Conservation (phyloP, 768 basidiomycete genomes). For the Boletellus ananas region DNA sequence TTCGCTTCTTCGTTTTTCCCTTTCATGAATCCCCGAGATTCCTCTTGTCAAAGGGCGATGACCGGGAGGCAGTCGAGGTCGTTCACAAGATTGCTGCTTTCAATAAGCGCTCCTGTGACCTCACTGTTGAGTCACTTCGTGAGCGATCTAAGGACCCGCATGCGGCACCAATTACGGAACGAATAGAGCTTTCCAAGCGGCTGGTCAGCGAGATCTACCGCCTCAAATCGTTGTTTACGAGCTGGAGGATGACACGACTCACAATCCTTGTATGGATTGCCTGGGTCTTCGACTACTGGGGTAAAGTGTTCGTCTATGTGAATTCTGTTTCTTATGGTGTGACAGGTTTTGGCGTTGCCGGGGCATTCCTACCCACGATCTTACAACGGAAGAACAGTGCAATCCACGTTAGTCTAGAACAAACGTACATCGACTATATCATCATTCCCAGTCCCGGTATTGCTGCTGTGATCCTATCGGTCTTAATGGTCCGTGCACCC, state of each 20-base stretch:
- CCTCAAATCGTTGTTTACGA: slow-evolving; percentile 13
- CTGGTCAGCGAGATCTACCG: slow-evolving; percentile 6
- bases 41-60: slow-evolving; percentile 13
- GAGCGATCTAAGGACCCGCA: slow-evolving; percentile 1
- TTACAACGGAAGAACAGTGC: slow-evolving; percentile 12
- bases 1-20: slow-evolving; percentile 17
- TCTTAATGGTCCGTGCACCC: slow-evolving; percentile 13
- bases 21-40: slow-evolving; percentile 16
- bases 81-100: slow-evolving; percentile 13
- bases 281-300: slow-evolving; percentile 15
- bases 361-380: slow-evolving; percentile 7
- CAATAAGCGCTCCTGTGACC: slow-evolving; percentile 6
- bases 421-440: slow-evolving; percentile 13
- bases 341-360: slow-evolving; percentile 3
- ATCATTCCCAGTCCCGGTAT: slow-evolving; percentile 7
- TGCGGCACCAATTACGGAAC: not conserved
- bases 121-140: slow-evolving; percentile 14
- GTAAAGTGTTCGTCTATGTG: not conserved
- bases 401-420: slow-evolving; percentile 1
- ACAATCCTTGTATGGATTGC: slow-evolving; percentile 10
- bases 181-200: not conserved
- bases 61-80: slow-evolving; percentile 12
- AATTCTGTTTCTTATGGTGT: not conserved
- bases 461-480: not conserved
- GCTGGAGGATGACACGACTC: slow-evolving; percentile 10